Evolutionary conservation across 208 protist genomes (phyloP).

Genomic region (Leishmania tropica): DNA sequence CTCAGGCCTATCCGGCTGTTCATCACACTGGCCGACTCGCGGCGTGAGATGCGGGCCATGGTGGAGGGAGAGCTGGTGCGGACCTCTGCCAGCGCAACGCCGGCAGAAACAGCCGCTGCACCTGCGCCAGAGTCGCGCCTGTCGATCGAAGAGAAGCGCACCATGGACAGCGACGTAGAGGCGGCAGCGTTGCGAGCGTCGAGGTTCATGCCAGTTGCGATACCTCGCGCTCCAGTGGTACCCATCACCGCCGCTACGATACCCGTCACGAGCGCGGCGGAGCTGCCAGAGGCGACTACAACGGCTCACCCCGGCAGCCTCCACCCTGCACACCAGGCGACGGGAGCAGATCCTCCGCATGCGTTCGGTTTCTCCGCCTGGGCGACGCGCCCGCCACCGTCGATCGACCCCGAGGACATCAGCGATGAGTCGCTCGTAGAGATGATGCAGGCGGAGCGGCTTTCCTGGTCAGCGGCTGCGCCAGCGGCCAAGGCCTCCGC

Average conservation of each 20-base stretch:
- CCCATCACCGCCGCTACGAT: conserved; percentile 20
- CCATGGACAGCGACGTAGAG: conserved; percentile 39
- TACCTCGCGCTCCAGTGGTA: conserved; percentile 45
- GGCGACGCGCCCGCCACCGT: conserved; percentile 27
- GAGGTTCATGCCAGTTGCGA: conserved; percentile 44
- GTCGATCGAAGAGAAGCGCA: conserved; percentile 17
- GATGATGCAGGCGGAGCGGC: conserved; percentile 41
- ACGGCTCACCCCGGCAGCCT: neutral
- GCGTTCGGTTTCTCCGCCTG: conserved; percentile 19
- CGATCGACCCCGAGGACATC: conserved; percentile 32
- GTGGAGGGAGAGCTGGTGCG: conserved; percentile 22
- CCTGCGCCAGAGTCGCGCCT: conserved; percentile 1
- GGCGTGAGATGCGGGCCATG: conserved; percentile 31
- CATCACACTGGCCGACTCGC: conserved; percentile 29
- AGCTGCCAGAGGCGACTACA: neutral
- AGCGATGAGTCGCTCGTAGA: conserved; percentile 42
- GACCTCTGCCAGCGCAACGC: neutral
- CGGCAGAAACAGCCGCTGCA: neutral
- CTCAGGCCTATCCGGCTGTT: conserved; percentile 47
- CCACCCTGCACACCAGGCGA: neutral
- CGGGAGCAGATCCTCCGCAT: neutral
- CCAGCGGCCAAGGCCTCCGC: neutral
- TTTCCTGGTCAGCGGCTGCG: conserved; percentile 23
- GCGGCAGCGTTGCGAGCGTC: conserved; percentile 59
- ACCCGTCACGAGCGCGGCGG: conserved; percentile 4